These are phyloP conservation scores for Ophiostoma himal-ulmi DNA, from an alignment of 2,329 filamentous ascomycete species.

Conservation along the genomic window DNA sequence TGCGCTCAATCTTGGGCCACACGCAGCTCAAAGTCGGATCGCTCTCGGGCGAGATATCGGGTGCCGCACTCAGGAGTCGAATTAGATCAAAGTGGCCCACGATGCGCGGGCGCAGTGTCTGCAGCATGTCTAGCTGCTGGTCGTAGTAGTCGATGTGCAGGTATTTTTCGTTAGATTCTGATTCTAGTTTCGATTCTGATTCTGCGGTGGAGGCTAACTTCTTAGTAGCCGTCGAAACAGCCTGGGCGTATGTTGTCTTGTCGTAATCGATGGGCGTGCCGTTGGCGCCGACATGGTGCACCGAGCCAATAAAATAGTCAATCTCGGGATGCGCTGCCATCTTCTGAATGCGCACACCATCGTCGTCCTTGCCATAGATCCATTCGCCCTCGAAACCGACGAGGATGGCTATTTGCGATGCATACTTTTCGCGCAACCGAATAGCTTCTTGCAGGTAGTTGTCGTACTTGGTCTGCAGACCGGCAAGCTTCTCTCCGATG, in stretches of 20 bases:
- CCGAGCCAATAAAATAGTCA: conserved; percentile 82
- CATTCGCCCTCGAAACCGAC: conserved; percentile 93
- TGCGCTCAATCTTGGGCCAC: conserved; percentile 69
- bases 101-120: conserved; percentile 62
- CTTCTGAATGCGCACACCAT: conserved; percentile 55
- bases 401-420: conserved; percentile 65
- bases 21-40: conserved; percentile 39
- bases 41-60: conserved; percentile 52
- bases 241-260: conserved; percentile 50
- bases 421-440: conserved; percentile 66
- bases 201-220: neutral
- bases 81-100: conserved; percentile 95
- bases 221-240: neutral
- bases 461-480: conserved; percentile 51
- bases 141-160: conserved; percentile 85
- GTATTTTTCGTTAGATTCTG: conserved; percentile 50
- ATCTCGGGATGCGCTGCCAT: conserved; percentile 52
- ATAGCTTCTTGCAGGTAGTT: conserved; percentile 71
- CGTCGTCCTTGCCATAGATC: conserved; percentile 62
- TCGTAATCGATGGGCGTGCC: conserved; percentile 88
- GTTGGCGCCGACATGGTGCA: conserved; percentile 78
- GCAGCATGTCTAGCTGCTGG: conserved; percentile 75
- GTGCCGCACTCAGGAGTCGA: conserved; percentile 67
- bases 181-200: too few species aligned
- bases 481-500: conserved; percentile 43